Evolutionary conservation across 2,329 filamentous ascomycete species (phyloP), one percentile per base, ranked within the genome.

Genomic region (Penicillium rolfsii): DNA sequence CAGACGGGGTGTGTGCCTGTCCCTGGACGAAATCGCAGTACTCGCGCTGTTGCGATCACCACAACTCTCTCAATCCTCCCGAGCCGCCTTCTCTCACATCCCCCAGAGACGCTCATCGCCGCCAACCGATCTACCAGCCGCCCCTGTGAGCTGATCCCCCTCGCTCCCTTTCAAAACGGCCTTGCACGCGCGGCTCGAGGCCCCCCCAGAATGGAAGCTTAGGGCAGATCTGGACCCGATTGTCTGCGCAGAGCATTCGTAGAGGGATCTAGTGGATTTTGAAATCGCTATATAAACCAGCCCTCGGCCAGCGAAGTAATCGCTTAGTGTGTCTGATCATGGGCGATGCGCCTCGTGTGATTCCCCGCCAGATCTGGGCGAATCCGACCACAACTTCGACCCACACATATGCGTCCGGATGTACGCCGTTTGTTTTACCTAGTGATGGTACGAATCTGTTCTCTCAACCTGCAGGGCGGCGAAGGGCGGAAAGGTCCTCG

Each of bases 351-450:
- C 69, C 65, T 60, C 70, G 62, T 60, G 58, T 77, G 58, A 70
- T 69, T 65, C 74, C 74, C 65, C 75, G 76, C 70, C 76, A 77
- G 66, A 77, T 77, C 57, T 77, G 76, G 76, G 76, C 74, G 63
- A 70, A 74, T 59, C 75, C 75, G 35, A 74, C 75, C 28, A 71
- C 74, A 33, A 76, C 77, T 0, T 72, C 73, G 40, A 73, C 75
- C 12, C 74, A 74, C 40, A 62, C 71, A 2, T 74, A 77, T 55
- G 62, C 67, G 8, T 72, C 84, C 65, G 82, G 84, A 67, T 90
- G 87, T 70, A 86, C 85, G 22, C 85, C 87, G 30, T 86, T 87
- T 70, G 82, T 84, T 26, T 80, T 90, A 19, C 86, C 86, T 41
- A 84, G 83, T 64, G 79, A 82, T 68, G 87, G 87, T 79, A 71